Evolutionary conservation across 192 early-diverging fungal genomes (phyloP), one percentile per base, ranked within the genome.

Genomic region (Entomortierella chlamydospora): DNA sequence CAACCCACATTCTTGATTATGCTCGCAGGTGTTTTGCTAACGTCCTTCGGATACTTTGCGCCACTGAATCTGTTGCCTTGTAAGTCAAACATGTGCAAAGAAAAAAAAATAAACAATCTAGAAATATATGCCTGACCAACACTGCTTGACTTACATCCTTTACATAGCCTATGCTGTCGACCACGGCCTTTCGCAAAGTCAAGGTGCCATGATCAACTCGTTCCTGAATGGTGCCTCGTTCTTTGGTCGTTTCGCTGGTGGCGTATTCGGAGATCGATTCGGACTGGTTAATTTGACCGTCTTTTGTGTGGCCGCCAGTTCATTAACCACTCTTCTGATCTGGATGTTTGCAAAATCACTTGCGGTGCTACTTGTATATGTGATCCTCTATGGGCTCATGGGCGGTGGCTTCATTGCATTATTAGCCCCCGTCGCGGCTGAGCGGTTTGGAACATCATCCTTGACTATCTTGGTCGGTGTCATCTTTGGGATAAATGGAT

Each of bases 211-310:
- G 76, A 42, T 79, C 50, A 79, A 70, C 57, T 79, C 76, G 18
- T 70, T 85, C 56, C 60, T 87, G 68, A 84, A 81, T 39, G 86
- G 84, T 12, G 62, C 83, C 25, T 85, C 85, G 26, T 84, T 84
- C 43, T 72, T 85, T 41, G 82, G 82, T 29, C 84, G 86, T 6
- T 83, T 87, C 41, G 54, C 74, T 12, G 73, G 76, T 3, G 86
- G 86, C 20, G 55, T 72, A n/a, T 76, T 87, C 61, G 86, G 80
- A 15, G 85, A 88, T 33, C 63, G 68, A 2, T 61, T 86, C 20
- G 87, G 87, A 12, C 74, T 85, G 4, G 64, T 84, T 39, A 88
- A 86, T 31, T 53, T 79, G 11, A 55, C 59, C 12, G 57, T 84
- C 4, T 23, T 86, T 47, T 82, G 83, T 56, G 68, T 70, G 2